A percentile compares a stretch with the other conserved stretches of the same genome.
Conservation (phyloP, 148 eudicot species). For the Camellia granthamiana region DNA sequence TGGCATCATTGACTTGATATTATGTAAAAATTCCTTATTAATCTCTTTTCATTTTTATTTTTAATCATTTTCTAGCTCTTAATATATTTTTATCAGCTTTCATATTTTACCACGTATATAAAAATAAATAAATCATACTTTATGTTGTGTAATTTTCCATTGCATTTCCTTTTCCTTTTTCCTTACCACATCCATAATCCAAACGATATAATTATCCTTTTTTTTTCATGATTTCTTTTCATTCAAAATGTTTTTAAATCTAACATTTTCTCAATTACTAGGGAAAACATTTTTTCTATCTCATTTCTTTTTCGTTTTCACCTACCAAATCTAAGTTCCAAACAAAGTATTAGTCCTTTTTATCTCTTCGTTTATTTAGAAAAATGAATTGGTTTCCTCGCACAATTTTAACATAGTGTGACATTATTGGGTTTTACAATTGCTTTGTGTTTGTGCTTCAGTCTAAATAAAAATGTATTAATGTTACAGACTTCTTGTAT, state of each 20-base stretch:
- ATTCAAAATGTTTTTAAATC: no score
- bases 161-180: not conserved
- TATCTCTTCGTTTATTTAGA: no score
- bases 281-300: not conserved
- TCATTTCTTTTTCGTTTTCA: not conserved
- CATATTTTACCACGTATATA: no score
- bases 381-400: not conserved
- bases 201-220: not conserved
- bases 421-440: not conserved
- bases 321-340: not conserved
- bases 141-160: not conserved
- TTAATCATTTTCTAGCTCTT: no score
- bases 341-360: not conserved
- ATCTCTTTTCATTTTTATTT: not conserved
- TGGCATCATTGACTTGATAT: not conserved
- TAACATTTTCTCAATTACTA: not conserved
- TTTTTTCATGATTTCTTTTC: not conserved
- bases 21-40: not conserved
- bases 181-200: not conserved
- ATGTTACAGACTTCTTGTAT: no score
- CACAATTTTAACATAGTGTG: not conserved
- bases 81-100: no score
- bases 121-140: no score
- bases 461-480: no score
- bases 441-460: not conserved